Evolutionary conservation across 2,329 filamentous ascomycete species (phyloP).

Genomic region (Diaporthe aspalathi): DNA sequence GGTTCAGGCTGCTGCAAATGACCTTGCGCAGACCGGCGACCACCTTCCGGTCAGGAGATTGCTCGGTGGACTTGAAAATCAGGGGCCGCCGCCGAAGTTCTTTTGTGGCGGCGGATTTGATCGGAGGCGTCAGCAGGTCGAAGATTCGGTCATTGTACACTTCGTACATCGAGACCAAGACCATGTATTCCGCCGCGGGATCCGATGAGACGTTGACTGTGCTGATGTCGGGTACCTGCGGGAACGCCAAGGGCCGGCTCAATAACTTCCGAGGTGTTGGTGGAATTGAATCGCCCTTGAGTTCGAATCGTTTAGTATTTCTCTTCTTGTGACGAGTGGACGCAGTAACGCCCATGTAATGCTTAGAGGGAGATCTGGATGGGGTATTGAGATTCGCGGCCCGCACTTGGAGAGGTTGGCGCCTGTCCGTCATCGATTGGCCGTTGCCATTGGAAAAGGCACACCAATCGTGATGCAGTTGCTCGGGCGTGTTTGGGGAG

Average conservation of each 20-base stretch:
- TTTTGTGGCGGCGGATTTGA: constrained; percentile 71
- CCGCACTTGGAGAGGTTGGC: constrained; percentile 30
- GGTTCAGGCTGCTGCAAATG: constrained; percentile 82
- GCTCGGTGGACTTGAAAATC: constrained; percentile 91
- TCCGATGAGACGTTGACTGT: constrained; percentile 75
- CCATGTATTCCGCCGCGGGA: constrained; percentile 80
- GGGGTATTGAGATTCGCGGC: constrained; percentile 23
- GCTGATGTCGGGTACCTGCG: constrained; percentile 80
- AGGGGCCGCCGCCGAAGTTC: constrained; percentile 81
- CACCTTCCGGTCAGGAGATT: constrained; percentile 90
- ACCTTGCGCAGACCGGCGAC: constrained; percentile 93
- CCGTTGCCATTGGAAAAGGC: constrained; percentile 33
- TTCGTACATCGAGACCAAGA: constrained; percentile 97
- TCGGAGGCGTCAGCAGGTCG: constrained; percentile 80
- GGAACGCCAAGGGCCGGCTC: constrained; percentile 76
- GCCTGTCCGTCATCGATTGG: constrained; percentile 9
- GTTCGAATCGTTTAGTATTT: constrained; percentile 56
- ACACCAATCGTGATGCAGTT: constrained; percentile 8
- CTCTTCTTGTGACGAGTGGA: constrained; percentile 58
- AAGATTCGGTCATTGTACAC: constrained; percentile 99
- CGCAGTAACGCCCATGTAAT: constrained; percentile 59
- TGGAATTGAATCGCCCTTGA: constrained; percentile 65
- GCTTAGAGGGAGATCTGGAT: constrained; percentile 48
- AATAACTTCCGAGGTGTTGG: constrained; percentile 71
- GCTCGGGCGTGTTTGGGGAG: constrained; percentile 34